Evolutionary conservation across 768 basidiomycete genomes (phyloP).

Genomic region (Leccinum subtestaceum): DNA sequence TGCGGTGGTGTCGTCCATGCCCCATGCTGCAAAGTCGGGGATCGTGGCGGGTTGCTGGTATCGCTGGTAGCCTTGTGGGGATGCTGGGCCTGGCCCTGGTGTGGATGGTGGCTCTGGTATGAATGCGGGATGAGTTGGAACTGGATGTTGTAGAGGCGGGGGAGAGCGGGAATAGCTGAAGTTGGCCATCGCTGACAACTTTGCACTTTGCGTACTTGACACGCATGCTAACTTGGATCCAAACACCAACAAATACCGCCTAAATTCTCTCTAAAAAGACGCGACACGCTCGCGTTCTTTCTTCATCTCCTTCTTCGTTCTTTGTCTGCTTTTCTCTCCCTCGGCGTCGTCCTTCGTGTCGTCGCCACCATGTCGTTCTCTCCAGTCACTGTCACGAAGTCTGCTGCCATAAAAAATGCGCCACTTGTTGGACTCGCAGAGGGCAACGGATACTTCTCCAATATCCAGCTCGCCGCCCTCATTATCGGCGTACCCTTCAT

Average conservation of each 20-base stretch:
- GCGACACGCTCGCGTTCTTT: background rate
- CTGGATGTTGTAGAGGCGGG: conserved; percentile 82
- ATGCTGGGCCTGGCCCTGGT: conserved; percentile 60
- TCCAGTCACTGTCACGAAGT: conserved; percentile 60
- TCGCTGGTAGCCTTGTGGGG: conserved; percentile 50
- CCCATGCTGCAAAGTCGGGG: conserved; percentile 66
- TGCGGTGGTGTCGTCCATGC: conserved; percentile 89
- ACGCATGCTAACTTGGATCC: background rate
- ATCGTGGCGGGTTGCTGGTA: conserved; percentile 36
- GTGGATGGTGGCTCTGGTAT: conserved; percentile 83
- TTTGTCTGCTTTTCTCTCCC: conserved; percentile 3
- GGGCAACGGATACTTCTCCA: conserved; percentile 83
- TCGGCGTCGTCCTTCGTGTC: conserved; percentile 6
- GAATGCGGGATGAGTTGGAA: conserved; percentile 83
- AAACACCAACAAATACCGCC: conserved; percentile 22
- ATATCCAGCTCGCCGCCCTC: conserved; percentile 71
- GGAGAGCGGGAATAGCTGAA: conserved; percentile 55
- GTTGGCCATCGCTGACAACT: conserved; percentile 15
- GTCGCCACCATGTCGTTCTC: conserved; percentile 39
- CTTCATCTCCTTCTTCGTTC: conserved; percentile 10
- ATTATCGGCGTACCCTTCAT: conserved; percentile 82
- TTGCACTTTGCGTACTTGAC: background rate
- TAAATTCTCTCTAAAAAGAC: conserved; percentile 18
- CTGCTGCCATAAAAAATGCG: conserved; percentile 80
- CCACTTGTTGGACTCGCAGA: conserved; percentile 80